Evolutionary conservation across 164 flowering plant genomes (phyloP), one percentile per base, ranked within the genome.

Genomic region (Vitis cinerea): DNA sequence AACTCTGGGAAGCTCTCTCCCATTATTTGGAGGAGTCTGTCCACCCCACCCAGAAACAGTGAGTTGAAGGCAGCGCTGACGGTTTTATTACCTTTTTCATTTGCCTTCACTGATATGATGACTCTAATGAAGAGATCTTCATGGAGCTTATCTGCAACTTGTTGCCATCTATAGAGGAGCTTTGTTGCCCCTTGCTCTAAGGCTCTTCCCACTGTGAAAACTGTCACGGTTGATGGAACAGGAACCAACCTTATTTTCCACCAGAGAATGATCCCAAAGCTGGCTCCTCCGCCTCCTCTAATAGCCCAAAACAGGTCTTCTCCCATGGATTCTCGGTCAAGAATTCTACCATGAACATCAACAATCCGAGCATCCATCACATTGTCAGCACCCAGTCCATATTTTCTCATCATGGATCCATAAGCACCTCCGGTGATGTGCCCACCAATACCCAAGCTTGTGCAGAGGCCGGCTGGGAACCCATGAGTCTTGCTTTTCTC

Each of bases 361-460:
- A 83, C 71, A 8, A 83, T 72, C 3, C 61, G 58, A 19, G 83
- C 86, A 65, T 83, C 86, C 1, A 78, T 16, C 5, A 80, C 83
- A 54, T 83, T 79, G 53, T 83, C 85, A 9, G 77, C 83, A 3
- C 77, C 81, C 10, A 83, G 85, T 8, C 85, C 85, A 8, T 71
- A 80, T 62, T 80, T 83, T 51, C 86, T 78, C 86, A 83, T 78
- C 82, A 80, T 59, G 23, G 80, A 17, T 7, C 86, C 86, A 19
- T 83, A 80, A 2, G 82, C 86, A 7, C 82, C 86, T 0, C 85
- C 85, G 0, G 79, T 80, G 9, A 83, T 74, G 64, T 83, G 85
- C 17, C 85, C 82, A 1, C 85, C 83, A 9, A 79, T 19, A 31
- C 86, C 83, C 10, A 83, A 29, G 50, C 79, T 83, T 3, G 80